Evolutionary conservation across 2,329 filamentous ascomycete species (phyloP), one percentile per base, ranked within the genome.

Genomic region (Plectosphaerella sp.): DNA sequence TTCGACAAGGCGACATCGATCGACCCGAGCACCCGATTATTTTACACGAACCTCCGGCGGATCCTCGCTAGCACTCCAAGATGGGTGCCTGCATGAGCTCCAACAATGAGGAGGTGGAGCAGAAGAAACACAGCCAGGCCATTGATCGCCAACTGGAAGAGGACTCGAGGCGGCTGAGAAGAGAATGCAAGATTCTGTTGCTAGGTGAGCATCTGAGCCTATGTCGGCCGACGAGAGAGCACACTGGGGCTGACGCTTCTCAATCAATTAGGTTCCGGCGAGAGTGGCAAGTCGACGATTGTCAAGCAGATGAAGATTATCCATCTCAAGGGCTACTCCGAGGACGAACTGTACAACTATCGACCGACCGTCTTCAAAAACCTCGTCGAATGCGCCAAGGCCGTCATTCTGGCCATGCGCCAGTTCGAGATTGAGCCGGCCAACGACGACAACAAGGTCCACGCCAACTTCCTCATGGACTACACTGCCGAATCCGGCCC

Each of bases 221-320:
- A 5, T 16, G 12, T 22, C 42, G 35, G 28, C 28, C 28, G 28
- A 33, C 28, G 28, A 33, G 28, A 9, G 28, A 33, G 8, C 11
- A 33, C 8, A 33, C 28, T 12, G 28, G 11, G 28, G 48, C 55
- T 59, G 47, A 57, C 46, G 24, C 3, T 51, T 20, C 42, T 43
- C 11, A 15, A 39, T 25, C 39, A 39, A 56, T 59, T 68, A 97
- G 94, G 94, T 59, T 97, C 94, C 59, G 94, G 94, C 59, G 94
- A 99, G 76, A 97, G 93, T 72, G 94, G 94, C 61, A 99, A 99
- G 74, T 97, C 94, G 53, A 99, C 94, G 10, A 97, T 99, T 64
- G 94, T 99, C 61, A 99, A 99, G 73, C 94, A 99, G 79, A 99
- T 99, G 94, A 99, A 97, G 75, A 99, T 99, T 63, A 97, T 99